phyloP scores from a whole-genome alignment of 2,329 filamentous ascomycete species.

The Lecanicillium sp. region DNA sequence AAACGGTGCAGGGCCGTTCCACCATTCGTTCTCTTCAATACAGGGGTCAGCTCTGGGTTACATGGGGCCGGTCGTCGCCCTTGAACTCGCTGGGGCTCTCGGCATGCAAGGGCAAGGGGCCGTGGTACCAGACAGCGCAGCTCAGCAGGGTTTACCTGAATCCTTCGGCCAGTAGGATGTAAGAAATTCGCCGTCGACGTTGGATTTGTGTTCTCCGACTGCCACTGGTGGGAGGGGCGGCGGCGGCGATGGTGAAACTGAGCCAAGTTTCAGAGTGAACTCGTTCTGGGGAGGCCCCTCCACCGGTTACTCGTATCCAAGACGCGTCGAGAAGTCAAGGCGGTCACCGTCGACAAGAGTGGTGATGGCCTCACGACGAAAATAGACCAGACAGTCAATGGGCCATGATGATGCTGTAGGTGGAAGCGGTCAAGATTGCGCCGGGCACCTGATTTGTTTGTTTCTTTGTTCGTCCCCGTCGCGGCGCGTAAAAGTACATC shows the following conservation, averaged over 20 bases:
- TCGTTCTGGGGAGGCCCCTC: not conserved
- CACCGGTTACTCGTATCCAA: not conserved
- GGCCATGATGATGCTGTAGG: no score
- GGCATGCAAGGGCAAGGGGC: no score
- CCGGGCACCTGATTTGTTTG: no score
- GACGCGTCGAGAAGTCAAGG: not conserved
- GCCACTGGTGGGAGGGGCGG: not conserved
- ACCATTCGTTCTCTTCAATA: not conserved
- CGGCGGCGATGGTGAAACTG: slow-evolving; percentile 4
- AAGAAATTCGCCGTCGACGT: not conserved
- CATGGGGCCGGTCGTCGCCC: no score
- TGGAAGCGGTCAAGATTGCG: no score
- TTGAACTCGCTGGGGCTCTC: no score
- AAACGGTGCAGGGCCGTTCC: no score
- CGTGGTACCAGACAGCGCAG: not conserved
- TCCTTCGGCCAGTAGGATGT: not conserved
- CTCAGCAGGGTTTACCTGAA: no score
- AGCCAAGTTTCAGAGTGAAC: slow-evolving; percentile 3
- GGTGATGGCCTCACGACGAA: no score
- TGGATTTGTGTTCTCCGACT: not conserved
- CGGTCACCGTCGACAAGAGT: not conserved
- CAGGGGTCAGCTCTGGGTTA: not conserved
- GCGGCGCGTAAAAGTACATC: no score
- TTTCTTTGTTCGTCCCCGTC: no score
- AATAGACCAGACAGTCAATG: no score